These are phyloP conservation scores for Escallonia herrerae DNA, from an alignment of 129 eudicot genomes.

Conservation along the genomic window DNA sequence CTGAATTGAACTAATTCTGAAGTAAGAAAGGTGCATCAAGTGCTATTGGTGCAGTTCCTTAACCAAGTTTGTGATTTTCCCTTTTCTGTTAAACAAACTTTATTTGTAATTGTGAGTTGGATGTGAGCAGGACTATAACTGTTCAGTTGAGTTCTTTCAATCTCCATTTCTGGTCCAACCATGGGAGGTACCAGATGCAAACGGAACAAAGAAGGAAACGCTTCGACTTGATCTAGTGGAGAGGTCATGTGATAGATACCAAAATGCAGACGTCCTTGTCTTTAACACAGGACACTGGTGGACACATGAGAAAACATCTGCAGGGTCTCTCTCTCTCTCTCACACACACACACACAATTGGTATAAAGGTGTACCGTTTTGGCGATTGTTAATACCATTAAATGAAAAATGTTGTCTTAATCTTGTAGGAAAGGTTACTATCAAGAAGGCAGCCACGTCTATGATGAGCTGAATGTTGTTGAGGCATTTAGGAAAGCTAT, in stretches of 20 bases:
- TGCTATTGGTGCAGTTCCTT: no score
- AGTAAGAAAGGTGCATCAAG: not conserved
- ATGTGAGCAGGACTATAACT: conserved; percentile 42
- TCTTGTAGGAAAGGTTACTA: conserved; percentile 46
- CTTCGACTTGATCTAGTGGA: conserved; percentile 49
- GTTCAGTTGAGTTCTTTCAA: conserved; percentile 40
- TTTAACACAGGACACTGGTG: conserved; percentile 69
- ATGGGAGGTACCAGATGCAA: conserved; percentile 28
- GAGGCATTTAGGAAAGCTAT: conserved; percentile 49
- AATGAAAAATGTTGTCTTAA: not conserved
- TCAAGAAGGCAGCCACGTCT: conserved; percentile 57
- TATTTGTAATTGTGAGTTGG: not conserved
- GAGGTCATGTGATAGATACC: conserved; percentile 25
- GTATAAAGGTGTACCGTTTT: not conserved
- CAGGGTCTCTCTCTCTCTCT: conserved; percentile 31
- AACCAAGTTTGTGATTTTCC: not conserved
- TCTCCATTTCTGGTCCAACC: conserved; percentile 53
- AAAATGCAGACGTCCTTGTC: conserved; percentile 39
- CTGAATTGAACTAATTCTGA: not conserved
- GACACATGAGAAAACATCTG: conserved; percentile 51
- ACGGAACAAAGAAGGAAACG: conserved; percentile 45
- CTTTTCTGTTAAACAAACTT: not conserved
- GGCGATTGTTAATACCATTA: not conserved
- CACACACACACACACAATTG: not conserved
- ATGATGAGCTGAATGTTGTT: conserved; percentile 26